These are phyloP conservation scores for Suzukiozyma palmioleophila DNA, from an alignment of 1,139 yeast genomes.

Conservation along the genomic window DNA sequence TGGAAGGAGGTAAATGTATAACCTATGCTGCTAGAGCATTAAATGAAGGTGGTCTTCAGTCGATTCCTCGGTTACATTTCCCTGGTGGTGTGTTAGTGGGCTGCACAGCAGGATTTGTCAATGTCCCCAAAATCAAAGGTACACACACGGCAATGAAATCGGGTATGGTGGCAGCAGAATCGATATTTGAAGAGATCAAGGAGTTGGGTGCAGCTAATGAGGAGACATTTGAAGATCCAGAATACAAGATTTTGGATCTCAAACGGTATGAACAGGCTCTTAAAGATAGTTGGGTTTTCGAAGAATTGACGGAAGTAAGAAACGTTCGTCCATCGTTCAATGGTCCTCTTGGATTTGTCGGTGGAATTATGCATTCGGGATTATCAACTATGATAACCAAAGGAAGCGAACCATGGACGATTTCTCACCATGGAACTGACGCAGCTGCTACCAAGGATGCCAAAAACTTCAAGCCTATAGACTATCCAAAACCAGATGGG, in stretches of 20 bases:
- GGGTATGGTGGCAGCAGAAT: constrained; percentile 92
- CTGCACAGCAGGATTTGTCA: constrained; percentile 92
- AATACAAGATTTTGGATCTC: constrained; percentile 44
- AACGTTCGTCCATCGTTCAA: constrained; percentile 90
- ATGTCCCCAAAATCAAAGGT: constrained; percentile 97
- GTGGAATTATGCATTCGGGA: constrained; percentile 84
- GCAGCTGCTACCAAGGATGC: constrained; percentile 70
- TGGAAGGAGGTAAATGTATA: constrained; percentile 87
- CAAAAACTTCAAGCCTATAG: constrained; percentile 58
- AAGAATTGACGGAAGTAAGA: constrained; percentile 78
- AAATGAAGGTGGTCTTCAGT: constrained; percentile 93
- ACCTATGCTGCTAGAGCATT: constrained; percentile 94
- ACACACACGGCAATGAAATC: constrained; percentile 96
- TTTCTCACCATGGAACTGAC: constrained; percentile 67
- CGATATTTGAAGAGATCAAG: constrained; percentile 57
- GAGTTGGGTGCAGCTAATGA: constrained; percentile 48
- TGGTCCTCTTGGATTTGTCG: constrained; percentile 62
- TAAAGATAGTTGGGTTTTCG: constrained; percentile 76
- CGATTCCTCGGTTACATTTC: constrained; percentile 82
- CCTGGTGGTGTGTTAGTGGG: constrained; percentile 97
- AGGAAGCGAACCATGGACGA: constrained; percentile 87
- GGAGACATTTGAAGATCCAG: constrained; percentile 35
- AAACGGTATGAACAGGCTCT: constrained; percentile 58
- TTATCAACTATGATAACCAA: constrained; percentile 71
- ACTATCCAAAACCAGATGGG: constrained; percentile 93